Base-by-base conservation (phyloP, 2,329 filamentous ascomycete species). In the Exophiala dermatitidis region DNA sequence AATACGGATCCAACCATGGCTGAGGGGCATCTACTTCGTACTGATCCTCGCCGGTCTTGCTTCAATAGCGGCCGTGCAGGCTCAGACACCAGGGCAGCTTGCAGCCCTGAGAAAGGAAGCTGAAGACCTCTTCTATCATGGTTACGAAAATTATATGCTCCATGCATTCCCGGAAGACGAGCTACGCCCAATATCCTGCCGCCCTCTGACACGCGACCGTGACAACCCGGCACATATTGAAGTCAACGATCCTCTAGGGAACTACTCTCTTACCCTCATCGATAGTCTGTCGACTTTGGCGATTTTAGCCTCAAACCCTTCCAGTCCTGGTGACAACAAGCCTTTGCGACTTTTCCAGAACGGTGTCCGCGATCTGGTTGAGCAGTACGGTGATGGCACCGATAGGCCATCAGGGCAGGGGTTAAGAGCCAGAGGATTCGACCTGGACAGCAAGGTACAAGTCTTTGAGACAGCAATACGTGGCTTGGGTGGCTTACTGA, bases 401-500 rank as follows among this genome's bases (percentile, higher is more conserved):
- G 71, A 76, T 5, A 85, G 86, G 2, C 75, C 80, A 9, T 77
- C 77, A 3, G 88, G 87, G 4, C 77, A 81, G 65, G 91, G 91
- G 2, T 75, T 79, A 53, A 78, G 89, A 59, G 83, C 84, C 2
- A 80, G 83, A 50, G 93, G 90, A 0, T 98, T 98, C 65, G 89
- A 98, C 69, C 75, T 95, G 38, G 91, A 98, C 70, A 95, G 90
- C 73, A 98, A 97, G 71, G 93, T 98, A 1, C 91, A 98, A 72
- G 89, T 98, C 37, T 98, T 98, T 66, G 93, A 98, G 74, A 97
- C 91, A 0, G 91, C 95, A 34, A 98, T 98, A 62, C 81, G 93
- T 54, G 93, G 91, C 10, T 81, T 95, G 43, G 93, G 93, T 9
- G 93, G 93, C 0, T 74, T 98, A 52, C 72, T 98, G 60, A 96